Evolutionary conservation across 2,329 filamentous ascomycete genomes (phyloP).

Genomic region (Pseudodiploospora longispora): DNA sequence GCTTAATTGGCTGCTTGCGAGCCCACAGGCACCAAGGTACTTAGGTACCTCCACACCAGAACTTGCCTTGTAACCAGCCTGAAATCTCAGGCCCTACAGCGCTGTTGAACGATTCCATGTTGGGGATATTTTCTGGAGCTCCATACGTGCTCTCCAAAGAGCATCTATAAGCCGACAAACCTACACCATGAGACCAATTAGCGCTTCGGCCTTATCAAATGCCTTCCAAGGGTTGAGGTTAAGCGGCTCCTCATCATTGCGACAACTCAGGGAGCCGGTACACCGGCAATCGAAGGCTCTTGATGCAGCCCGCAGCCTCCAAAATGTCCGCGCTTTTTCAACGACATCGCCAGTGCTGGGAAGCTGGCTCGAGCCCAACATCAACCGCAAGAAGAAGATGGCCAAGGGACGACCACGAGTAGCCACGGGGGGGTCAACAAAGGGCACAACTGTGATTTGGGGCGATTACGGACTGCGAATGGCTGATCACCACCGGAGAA

Average conservation of each 20-base stretch:
- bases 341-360: constrained; percentile 52
- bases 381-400: constrained; percentile 73
- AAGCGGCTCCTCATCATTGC: constrained; percentile 30
- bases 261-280: constrained; percentile 27
- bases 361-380: constrained; percentile 76
- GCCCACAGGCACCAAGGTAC: too few species aligned
- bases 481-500: constrained; percentile 84
- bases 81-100: constrained; percentile 17
- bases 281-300: constrained; percentile 20
- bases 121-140: constrained; percentile 27
- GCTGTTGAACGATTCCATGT: background rate
- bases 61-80: constrained; percentile 7
- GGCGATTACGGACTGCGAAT: constrained; percentile 93
- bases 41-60: too few species aligned
- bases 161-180: constrained; percentile 15
- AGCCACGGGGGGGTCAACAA: constrained; percentile 79
- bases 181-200: constrained; percentile 38
- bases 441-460: constrained; percentile 93
- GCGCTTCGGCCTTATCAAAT: constrained; percentile 37
- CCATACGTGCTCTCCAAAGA: constrained; percentile 9
- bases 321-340: constrained; percentile 60
- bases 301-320: constrained; percentile 26
- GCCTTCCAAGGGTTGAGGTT: constrained; percentile 45
- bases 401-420: constrained; percentile 86
- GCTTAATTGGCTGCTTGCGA: constrained; percentile 20